Evolutionary conservation across 257 asterid species (phyloP), one percentile per base, ranked within the genome.

Genomic region (Nicotiana sylvestris): DNA sequence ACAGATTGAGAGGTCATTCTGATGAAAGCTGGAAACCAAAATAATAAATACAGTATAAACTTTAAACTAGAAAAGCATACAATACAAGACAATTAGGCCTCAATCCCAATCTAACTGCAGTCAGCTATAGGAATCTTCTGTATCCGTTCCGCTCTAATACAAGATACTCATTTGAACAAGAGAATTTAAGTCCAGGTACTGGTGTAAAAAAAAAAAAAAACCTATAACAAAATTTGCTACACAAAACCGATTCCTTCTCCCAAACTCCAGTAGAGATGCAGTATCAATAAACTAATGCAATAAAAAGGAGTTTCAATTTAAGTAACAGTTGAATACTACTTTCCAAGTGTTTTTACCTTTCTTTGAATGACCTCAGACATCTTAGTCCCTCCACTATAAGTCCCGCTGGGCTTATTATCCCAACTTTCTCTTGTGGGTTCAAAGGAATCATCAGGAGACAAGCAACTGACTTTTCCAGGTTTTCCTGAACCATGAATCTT

Each of bases 351-450:
- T 51, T 80, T 51, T 89, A 96, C 99, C 99, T 92, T 96, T 88
- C 94, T 93, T 85, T 88, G 97, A 65, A 88, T 83, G 81, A 86
- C 88, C 80, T 95, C 97, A 66, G 98, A 83, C 94, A 95, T 96
- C 94, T 88, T 94, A 74, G 86, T 32, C 84, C 87, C 92, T 80
- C 91, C 86, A 87, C 86, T 81, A 82, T 89, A 88, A 74, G 89
- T 86, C 89, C 92, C 92, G 65, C 85, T 65, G 58, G 66, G 86
- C 90, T 87, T 93, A 85, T 69, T 67, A 29, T 92, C 97, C 89
- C 86, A 78, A 69, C 76, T 89, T 67, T 88, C 97, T 76, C 92
- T 89, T 29, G 91, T 67, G 64, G 86, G 89, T 76, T 91, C 98
- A 17, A 86, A 65, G 70, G 89, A 83, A 77, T 89, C 96, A 83